Evolutionary conservation across 495 filamentous ascomycete species (phyloP).

Genomic region (Hyaloscypha finlandica): DNA sequence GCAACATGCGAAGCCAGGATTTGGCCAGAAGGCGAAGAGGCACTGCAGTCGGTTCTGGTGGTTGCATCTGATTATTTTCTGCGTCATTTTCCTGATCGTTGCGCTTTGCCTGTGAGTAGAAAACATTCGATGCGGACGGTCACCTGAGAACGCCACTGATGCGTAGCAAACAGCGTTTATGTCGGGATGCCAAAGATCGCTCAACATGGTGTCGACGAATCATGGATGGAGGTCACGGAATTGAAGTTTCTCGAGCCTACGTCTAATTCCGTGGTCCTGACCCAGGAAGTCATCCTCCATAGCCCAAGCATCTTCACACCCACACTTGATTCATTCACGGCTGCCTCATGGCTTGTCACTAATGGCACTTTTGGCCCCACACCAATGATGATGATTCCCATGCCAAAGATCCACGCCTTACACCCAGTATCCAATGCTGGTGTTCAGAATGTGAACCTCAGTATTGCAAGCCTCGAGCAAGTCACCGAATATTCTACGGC

Average conservation of each 20-base stretch:
- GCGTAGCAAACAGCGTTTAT: constrained; percentile 55
- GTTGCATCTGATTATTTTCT: constrained; percentile 62
- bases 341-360: constrained; percentile 50
- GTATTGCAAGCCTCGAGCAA: constrained; percentile 52
- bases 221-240: constrained; percentile 58
- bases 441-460: constrained; percentile 36
- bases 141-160: constrained; percentile 15
- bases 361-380: constrained; percentile 52
- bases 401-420: constrained; percentile 53
- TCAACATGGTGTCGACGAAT: constrained; percentile 65
- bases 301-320: constrained; percentile 53
- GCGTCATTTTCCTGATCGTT: constrained; percentile 59
- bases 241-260: constrained; percentile 62
- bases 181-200: constrained; percentile 74
- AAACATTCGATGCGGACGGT: not conserved
- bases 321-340: constrained; percentile 56
- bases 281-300: constrained; percentile 50
- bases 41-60: constrained; percentile 67
- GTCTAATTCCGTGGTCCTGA: constrained; percentile 56
- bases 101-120: constrained; percentile 66
- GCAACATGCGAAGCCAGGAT: not conserved
- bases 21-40: constrained; percentile 31
- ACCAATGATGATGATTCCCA: constrained; percentile 52
- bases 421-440: constrained; percentile 55
- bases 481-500: constrained; percentile 59